Percentiles rank a stretch among this genome's conserved stretches.
phyloP scores from a whole-genome alignment of 805 yeast genomes.

The Ogataea degrootiae region DNA sequence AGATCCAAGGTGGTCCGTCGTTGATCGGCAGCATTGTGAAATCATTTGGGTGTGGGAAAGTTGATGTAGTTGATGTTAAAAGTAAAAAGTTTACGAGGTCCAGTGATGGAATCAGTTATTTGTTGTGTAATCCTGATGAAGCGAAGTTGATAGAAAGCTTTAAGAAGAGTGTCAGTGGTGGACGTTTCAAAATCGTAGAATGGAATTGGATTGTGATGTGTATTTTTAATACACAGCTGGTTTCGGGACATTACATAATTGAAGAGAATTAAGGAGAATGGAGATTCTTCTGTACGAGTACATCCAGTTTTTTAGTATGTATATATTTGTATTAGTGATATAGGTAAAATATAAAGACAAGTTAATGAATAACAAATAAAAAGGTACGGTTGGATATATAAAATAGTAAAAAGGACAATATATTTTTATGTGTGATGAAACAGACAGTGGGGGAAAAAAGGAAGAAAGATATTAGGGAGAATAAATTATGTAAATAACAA shows the following conservation, averaged over 20 bases:
- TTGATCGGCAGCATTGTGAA: conserved; percentile 52
- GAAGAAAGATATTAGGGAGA: no score
- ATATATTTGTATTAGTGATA: no score
- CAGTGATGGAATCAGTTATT: conserved; percentile 17
- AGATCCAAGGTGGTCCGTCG: conserved; percentile 56
- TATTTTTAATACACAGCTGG: conserved; percentile 42
- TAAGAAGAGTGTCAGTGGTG: conserved; percentile 16
- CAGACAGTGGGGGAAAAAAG: no score
- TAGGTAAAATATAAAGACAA: no score
- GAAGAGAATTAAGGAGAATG: conserved; percentile 5
- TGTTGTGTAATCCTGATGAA: conserved; percentile 29
- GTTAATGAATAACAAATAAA: no score
- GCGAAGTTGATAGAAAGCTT: conserved; percentile 27
- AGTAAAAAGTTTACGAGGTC: conserved; percentile 13
- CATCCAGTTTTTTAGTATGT: no score
- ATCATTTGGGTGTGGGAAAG: conserved; percentile 47
- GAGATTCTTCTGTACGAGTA: no score
- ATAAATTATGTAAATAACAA: no score
- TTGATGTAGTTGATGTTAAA: conserved; percentile 15
- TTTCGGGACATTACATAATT: conserved; percentile 15
- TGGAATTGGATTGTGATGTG: conserved; percentile 64
- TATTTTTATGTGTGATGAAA: no score
- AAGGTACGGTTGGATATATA: no score
- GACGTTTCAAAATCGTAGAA: conserved; percentile 38
- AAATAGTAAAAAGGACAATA: no score